Evolutionary conservation across 805 yeast species (phyloP), one percentile per base, ranked within the genome.

Genomic region (Candida xyloterini): DNA sequence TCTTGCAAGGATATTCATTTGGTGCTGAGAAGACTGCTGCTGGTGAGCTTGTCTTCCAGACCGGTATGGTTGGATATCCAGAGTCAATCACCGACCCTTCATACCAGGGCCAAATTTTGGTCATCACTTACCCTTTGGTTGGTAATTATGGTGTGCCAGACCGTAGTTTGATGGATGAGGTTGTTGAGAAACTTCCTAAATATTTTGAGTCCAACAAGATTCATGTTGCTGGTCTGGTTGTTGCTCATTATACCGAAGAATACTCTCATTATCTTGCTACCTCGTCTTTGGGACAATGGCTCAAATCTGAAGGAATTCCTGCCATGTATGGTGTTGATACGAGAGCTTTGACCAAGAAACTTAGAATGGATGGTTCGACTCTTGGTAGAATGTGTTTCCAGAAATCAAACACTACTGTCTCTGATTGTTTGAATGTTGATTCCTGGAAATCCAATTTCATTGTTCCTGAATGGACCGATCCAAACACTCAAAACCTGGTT

Each of bases 91-190:
- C 99, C 28, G 99, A 93, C 68, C 99, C 99, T 46, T 93, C 98
- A 31, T 93, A 93, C 67, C 90, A 86, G 61, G 99, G 99, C 49
- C 99, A 93, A 70, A 91, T 93, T 59, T 71, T 93, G 63, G 97
- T 93, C 49, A 85, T 93, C 66, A 93, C 99, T 39, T 93, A 81
- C 66, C 99, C 99, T 20, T 74, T 93, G 56, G 95, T 93, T 36
- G 99, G 99, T 63, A 93, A 93, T 73, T 93, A 93, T 67, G 99
- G 99, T 79, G 99, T 93, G 41, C 99, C 99, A 47, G 95, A 88
- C 65, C 81, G 91, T 56, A 70, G 78, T 47, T 68, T 75, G 57
- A 73, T 71, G 63, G 95, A 87, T 59, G 95, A 84, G 41, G 69
- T 81, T 48, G 78, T 83, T 38, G 79, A 82, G 33, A 73, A 76